Conservation (phyloP, 306 rosid species). For the Prunus kanzakura region DNA sequence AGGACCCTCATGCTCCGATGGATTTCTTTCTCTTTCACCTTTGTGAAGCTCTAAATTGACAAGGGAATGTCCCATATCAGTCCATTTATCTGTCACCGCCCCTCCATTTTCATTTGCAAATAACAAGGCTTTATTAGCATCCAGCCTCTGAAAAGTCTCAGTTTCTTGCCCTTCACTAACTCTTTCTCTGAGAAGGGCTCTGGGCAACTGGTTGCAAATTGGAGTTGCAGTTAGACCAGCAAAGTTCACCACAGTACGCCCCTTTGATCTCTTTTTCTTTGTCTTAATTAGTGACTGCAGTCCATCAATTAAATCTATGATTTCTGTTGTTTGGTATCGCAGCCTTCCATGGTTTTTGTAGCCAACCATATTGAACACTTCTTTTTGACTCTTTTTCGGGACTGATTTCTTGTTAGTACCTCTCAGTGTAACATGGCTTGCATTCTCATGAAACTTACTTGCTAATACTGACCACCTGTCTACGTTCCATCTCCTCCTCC, state of each 20-base stretch:
- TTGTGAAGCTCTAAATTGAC: not conserved
- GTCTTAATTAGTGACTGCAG: not conserved
- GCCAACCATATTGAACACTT: not conserved
- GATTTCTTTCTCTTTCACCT: not conserved
- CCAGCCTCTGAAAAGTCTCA: not conserved
- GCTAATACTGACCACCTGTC: not conserved
- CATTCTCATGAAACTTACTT: not conserved
- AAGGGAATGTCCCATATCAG: not conserved
- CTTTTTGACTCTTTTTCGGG: not conserved
- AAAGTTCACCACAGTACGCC: not conserved
- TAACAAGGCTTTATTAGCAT: not conserved
- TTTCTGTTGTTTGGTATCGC: not conserved
- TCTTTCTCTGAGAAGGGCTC: not conserved
- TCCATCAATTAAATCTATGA: not conserved
- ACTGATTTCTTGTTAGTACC: not conserved
- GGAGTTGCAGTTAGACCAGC: not conserved
- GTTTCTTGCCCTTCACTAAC: not conserved
- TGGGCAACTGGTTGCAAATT: not conserved
- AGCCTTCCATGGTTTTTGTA: not conserved
- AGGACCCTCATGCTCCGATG: not conserved
- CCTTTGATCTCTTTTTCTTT: constrained; percentile 23
- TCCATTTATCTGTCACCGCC: not conserved
- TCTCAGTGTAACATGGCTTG: not conserved
- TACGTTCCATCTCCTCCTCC: not conserved
- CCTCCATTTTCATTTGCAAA: not conserved